Base-by-base conservation (phyloP, 2,329 filamentous ascomycete genomes). In the Paraphoma sp. region DNA sequence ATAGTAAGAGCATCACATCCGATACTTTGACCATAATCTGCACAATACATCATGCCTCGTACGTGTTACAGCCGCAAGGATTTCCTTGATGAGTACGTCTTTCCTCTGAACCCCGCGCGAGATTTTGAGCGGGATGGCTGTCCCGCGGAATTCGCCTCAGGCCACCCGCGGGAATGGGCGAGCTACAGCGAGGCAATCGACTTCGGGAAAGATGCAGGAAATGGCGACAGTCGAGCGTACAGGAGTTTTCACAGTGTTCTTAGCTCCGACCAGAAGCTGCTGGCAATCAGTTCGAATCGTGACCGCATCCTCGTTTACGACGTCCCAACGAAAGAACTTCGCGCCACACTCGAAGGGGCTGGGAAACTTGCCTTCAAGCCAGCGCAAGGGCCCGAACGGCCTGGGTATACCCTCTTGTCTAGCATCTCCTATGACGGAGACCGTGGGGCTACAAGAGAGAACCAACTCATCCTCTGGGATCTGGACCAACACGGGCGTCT, bases 381-480 rank as follows among this genome's bases (percentile, higher is more conserved):
- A n/a, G 16, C 17, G 31, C 18, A 28, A 8, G 16, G 29, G 4
- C 29, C 42, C 12, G 51, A 17, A 16, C 59, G 45, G 12, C 64
- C 64, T 17, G 58, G 54, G 6, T 72, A 74, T n/a, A 64, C 56
- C 23, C 51, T 73, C 6, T 16, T 67, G 11, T 65, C 67, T 52
- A 62, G 56, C 28, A 45, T 62, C 10, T 41, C 55, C 4, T 48
- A 60, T 12, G 47, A 46, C 33, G 46, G 46, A 4, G 31, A 33
- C 12, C 52, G 51, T 1, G 10, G 17, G 18, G 29, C 6, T 9
- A 17, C 14, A 8, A n/a, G 47, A 31, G 14, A 51, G 5, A 53
- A 55, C 31, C 51, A 52, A 30, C 59, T 74, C 4, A 62, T 68
- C 0, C 51, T 73, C 30, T 73, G 70, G 68, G 68, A 72, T 8